Conservation (phyloP, 208 protist genomes). For the Leishmania braziliensis region DNA sequence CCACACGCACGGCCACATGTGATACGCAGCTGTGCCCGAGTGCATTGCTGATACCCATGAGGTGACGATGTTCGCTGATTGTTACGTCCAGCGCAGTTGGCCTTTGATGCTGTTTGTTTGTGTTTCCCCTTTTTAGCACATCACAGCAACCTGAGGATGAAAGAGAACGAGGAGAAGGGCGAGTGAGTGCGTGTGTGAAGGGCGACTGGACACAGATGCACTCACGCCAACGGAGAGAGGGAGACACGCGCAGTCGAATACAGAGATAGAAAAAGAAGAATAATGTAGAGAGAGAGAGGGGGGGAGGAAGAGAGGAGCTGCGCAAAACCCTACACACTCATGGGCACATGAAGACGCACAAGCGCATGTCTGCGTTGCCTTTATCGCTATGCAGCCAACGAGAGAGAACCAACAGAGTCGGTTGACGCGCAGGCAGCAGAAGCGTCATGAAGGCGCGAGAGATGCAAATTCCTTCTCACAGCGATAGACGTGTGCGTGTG, state of each 20-base stretch:
- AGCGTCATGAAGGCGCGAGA: background rate
- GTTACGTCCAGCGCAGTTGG: no score
- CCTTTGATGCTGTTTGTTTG: background rate
- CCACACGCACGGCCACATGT: background rate
- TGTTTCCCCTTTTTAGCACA: background rate
- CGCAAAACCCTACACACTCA: background rate
- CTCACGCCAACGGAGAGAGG: background rate
- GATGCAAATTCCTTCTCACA: background rate
- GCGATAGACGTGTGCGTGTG: background rate
- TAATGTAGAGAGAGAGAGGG: background rate
- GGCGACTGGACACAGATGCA: background rate
- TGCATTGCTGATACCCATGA: background rate
- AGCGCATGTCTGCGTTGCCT: background rate
- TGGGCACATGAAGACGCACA: background rate
- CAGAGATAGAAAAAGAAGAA: background rate
- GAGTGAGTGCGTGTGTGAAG: background rate
- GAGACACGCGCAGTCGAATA: background rate
- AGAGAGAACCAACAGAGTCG: background rate
- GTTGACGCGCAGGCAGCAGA: background rate
- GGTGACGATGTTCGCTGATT: no score
- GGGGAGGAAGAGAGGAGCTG: background rate
- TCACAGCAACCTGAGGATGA: background rate
- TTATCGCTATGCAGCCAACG: background rate
- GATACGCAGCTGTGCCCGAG: background rate
- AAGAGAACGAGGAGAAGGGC: background rate